Conservation (phyloP, 2,329 filamentous ascomycete species). For the Xylariaceae sp. region DNA sequence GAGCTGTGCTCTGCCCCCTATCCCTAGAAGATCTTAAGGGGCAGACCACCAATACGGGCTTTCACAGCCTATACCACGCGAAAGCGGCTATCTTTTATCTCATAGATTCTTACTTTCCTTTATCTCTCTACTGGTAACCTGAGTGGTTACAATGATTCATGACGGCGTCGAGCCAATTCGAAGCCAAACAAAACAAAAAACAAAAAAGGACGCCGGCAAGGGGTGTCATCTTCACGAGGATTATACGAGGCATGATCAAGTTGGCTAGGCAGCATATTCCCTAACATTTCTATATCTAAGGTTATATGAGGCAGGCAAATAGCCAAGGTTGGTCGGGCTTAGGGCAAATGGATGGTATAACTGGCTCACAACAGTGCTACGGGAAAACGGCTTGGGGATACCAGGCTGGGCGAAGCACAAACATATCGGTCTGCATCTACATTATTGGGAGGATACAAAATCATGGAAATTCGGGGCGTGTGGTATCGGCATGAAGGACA, state of each 20-base stretch:
- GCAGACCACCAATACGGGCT: slow-evolving; percentile 10
- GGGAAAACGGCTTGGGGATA: not conserved
- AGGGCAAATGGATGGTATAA: not conserved
- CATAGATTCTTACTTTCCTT: slow-evolving; percentile 11
- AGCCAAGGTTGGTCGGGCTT: not conserved
- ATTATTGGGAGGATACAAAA: not conserved
- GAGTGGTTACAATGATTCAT: slow-evolving; percentile 23
- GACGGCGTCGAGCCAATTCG: slow-evolving; percentile 10
- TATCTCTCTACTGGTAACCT: slow-evolving; percentile 15
- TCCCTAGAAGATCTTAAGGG: slow-evolving; percentile 36
- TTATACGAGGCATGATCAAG: slow-evolving; percentile 5
- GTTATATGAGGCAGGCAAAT: not conserved
- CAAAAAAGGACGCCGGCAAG: not conserved
- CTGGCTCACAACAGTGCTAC: not conserved
- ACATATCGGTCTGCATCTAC: not conserved
- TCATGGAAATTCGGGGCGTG: not conserved
- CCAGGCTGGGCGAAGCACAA: no score
- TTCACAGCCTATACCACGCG: slow-evolving; percentile 8
- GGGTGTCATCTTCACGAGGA: slow-evolving; percentile 2
- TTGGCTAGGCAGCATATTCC: not conserved
- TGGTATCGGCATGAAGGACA: not conserved
- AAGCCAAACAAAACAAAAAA: not conserved
- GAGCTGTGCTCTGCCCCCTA: slow-evolving; percentile 49
- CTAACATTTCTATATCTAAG: not conserved
- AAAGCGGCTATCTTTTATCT: slow-evolving; percentile 1